Percentiles rank a stretch among this genome's conserved stretches.
phyloP scores from a whole-genome alignment of 2,329 filamentous ascomycete genomes.

The Sclerotinia subarctica region DNA sequence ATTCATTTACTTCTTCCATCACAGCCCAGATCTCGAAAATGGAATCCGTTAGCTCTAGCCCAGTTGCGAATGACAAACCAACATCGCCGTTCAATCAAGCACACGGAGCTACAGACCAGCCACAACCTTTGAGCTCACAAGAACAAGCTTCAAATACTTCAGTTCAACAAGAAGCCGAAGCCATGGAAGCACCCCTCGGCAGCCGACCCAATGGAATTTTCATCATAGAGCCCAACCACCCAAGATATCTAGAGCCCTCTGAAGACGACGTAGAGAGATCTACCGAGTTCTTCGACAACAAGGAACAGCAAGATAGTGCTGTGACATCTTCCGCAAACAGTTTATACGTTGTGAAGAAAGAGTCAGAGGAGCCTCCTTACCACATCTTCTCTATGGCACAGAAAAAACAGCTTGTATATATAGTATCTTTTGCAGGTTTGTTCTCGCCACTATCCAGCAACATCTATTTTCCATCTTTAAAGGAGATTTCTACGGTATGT shows the following conservation, averaged over 20 bases:
- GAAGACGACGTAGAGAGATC: slow-evolving; percentile 4
- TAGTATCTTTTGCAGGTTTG: slow-evolving; percentile 32
- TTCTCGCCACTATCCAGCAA: slow-evolving; percentile 27
- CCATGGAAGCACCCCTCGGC: background rate
- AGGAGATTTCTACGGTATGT: slow-evolving; percentile 10
- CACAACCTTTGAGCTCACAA: background rate
- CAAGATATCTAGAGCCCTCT: background rate
- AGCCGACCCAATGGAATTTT: slow-evolving; percentile 4
- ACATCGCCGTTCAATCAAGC: background rate
- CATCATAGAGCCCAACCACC: slow-evolving; percentile 11
- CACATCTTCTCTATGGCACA: slow-evolving; percentile 34
- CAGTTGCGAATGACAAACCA: slow-evolving; percentile 7
- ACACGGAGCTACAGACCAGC: background rate
- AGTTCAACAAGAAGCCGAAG: background rate
- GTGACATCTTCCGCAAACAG: slow-evolving; percentile 8
- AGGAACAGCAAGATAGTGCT: background rate
- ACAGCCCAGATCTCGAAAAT: slow-evolving; percentile 1
- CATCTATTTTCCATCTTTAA: slow-evolving; percentile 29
- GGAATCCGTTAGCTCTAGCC: background rate
- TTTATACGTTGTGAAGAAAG: slow-evolving; percentile 3
- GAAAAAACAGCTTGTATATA: slow-evolving; percentile 47
- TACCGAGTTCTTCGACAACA: background rate
- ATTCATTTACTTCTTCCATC: background rate
- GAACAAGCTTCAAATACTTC: background rate
- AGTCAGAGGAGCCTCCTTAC: slow-evolving; percentile 24